Evolutionary conservation across 2,329 filamentous ascomycete genomes (phyloP).

Genomic region (Venturia asperata): DNA sequence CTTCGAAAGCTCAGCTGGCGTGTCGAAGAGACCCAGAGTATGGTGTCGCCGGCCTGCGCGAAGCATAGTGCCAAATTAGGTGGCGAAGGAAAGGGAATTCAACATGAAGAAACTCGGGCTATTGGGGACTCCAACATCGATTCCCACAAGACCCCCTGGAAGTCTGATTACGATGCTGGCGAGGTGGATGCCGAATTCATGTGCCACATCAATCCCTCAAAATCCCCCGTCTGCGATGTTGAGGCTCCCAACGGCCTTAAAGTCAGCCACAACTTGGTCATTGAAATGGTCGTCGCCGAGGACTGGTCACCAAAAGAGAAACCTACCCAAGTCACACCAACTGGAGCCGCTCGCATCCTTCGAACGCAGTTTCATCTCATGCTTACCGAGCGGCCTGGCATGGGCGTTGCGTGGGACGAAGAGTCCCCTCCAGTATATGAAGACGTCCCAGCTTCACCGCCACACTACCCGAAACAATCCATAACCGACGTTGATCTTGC

Average conservation of each 20-base stretch:
- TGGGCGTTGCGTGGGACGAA: conserved; percentile 95
- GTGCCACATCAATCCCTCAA: conserved; percentile 52
- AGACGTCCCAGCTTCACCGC: conserved; percentile 82
- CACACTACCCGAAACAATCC: conserved; percentile 38
- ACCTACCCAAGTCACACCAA: conserved; percentile 70
- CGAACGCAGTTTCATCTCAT: conserved; percentile 83
- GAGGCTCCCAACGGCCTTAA: conserved; percentile 67
- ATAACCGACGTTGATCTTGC: conserved; percentile 14
- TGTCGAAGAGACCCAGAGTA: conserved; percentile 79
- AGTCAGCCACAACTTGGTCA: conserved; percentile 75
- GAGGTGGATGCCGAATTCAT: conserved; percentile 75
- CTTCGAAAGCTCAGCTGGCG: conserved; percentile 89
- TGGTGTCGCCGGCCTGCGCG: conserved; percentile 69
- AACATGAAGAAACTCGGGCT: conserved; percentile 67
- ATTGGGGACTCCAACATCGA: conserved; percentile 78
- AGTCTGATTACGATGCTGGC: conserved; percentile 62
- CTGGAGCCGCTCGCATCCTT: conserved; percentile 81
- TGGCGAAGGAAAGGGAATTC: conserved; percentile 60
- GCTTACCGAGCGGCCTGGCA: conserved; percentile 74
- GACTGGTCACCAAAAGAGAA: conserved; percentile 69
- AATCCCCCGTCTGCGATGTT: conserved; percentile 69
- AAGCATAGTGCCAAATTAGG: conserved; percentile 64
- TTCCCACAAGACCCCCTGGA: conserved; percentile 81
- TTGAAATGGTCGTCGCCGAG: conserved; percentile 91
- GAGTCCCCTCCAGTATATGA: conserved; percentile 91